Evolutionary conservation across 352 stramenopile genomes (phyloP).

Genomic region (Phytophthora europaea): DNA sequence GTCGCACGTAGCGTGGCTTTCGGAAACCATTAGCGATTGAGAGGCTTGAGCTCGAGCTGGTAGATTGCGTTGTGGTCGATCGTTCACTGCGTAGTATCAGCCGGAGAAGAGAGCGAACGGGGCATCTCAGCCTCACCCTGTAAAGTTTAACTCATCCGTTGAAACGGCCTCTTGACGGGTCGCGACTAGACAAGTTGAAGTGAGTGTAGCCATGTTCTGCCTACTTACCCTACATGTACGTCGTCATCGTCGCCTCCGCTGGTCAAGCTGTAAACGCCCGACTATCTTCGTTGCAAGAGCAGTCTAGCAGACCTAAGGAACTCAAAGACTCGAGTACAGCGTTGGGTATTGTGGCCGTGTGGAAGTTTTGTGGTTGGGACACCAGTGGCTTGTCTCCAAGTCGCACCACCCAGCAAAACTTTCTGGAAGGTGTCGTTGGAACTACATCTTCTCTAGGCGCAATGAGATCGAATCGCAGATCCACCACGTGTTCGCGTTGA

Average conservation of each 20-base stretch:
- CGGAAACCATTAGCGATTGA: constrained; percentile 22
- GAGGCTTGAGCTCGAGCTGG: constrained; percentile 13
- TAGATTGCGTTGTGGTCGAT: constrained; percentile 35
- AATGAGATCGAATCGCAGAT: constrained; percentile 17
- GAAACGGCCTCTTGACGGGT: constrained; percentile 13
- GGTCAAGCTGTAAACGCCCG: not conserved
- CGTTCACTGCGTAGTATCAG: not conserved
- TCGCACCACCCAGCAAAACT: constrained; percentile 22
- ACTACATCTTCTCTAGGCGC: not conserved
- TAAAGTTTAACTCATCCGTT: constrained; percentile 9
- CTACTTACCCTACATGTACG: too few species aligned
- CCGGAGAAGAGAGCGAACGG: not conserved
- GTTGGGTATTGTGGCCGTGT: not conserved
- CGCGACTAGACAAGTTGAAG: constrained; percentile 21
- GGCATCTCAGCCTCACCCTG: constrained; percentile 19
- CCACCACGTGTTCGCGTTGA: constrained; percentile 29
- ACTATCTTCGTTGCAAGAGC: too few species aligned
- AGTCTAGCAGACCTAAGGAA: not conserved
- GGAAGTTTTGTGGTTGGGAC: constrained; percentile 19
- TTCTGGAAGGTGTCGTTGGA: constrained; percentile 10
- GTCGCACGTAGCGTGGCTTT: constrained; percentile 9
- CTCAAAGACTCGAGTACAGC: not conserved
- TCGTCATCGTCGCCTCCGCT: constrained; percentile 1
- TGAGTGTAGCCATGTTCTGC: constrained; percentile 20
- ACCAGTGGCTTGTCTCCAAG: constrained; percentile 20